phyloP scores from a whole-genome alignment of 352 stramenopile species.

The Globisporangium takayamanum region DNA sequence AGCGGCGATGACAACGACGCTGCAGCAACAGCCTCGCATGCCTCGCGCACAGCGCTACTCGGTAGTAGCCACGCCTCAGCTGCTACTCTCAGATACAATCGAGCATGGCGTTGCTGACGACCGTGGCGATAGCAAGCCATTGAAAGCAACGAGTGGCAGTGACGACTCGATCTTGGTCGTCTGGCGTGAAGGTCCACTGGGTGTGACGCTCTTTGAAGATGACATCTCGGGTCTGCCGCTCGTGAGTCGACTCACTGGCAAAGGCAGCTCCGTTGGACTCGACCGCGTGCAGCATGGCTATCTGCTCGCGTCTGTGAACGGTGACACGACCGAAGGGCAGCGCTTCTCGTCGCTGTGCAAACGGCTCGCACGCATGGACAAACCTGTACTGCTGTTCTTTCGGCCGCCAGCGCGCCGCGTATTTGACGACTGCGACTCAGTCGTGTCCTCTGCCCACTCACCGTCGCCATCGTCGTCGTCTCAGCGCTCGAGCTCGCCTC shows the following conservation, averaged over 20 bases:
- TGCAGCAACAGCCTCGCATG: background rate
- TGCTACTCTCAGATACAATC: background rate
- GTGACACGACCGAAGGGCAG: slow-evolving; percentile 18
- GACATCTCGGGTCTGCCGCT: slow-evolving; percentile 36
- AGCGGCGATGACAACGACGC: background rate
- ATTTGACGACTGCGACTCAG: slow-evolving; percentile 12
- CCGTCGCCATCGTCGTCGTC: background rate
- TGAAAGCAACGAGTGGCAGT: too few relatives aligned
- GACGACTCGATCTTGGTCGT: slow-evolving; percentile 33
- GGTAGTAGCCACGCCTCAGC: too few relatives aligned
- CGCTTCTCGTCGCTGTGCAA: slow-evolving; percentile 27
- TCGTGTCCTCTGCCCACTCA: slow-evolving; percentile 4
- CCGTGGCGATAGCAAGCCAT: background rate
- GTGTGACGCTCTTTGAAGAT: slow-evolving; percentile 47
- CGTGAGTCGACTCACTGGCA: slow-evolving; percentile 69
- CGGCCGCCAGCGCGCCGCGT: slow-evolving; percentile 16
- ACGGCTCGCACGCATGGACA: slow-evolving; percentile 28
- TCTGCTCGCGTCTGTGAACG: slow-evolving; percentile 48
- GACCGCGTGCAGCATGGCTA: slow-evolving; percentile 37
- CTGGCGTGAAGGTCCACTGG: slow-evolving; percentile 41
- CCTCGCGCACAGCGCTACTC: background rate
- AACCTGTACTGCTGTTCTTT: slow-evolving; percentile 51
- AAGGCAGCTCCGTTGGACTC: slow-evolving; percentile 33
- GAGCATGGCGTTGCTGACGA: background rate
- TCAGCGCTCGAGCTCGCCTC: slow-evolving; percentile 1